phyloP scores from a whole-genome alignment of 148 eudicot species.

The Limonium bicolor region DNA sequence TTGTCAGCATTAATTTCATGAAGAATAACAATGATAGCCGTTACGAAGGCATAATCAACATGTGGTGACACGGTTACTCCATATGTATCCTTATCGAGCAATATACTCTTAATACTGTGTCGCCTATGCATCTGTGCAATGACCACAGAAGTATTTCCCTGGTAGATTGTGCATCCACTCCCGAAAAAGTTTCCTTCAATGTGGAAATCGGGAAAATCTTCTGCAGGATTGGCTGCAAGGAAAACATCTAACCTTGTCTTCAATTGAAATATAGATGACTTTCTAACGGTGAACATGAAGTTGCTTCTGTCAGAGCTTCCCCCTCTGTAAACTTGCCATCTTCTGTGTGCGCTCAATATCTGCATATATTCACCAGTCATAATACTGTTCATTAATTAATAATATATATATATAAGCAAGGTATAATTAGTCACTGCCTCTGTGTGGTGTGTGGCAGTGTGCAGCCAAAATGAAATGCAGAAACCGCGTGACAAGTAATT shows the following conservation, averaged over 20 bases:
- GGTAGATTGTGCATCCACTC: constrained; percentile 16
- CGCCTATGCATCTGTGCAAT: constrained; percentile 22
- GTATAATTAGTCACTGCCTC: background rate
- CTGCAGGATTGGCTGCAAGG: constrained; percentile 12
- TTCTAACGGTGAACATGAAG: constrained; percentile 13
- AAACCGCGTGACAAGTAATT: background rate
- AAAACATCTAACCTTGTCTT: constrained; percentile 14
- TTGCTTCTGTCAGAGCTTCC: constrained; percentile 13
- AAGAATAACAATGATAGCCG: constrained; percentile 15
- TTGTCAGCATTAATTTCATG: constrained; percentile 12
- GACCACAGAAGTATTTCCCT: constrained; percentile 14
- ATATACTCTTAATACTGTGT: constrained; percentile 2
- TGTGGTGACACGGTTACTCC: constrained; percentile 16
- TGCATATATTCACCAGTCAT: background rate
- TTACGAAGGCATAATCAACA: constrained; percentile 22
- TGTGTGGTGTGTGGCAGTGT: background rate
- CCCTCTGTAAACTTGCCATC: constrained; percentile 26
- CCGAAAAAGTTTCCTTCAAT: constrained; percentile 15
- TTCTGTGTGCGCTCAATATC: constrained; percentile 10
- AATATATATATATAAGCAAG: background rate
- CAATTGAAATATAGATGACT: constrained; percentile 11
- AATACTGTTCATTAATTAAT: background rate
- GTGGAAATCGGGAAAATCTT: constrained; percentile 12
- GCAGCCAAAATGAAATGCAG: background rate
- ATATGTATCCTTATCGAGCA: constrained; percentile 17